Evolutionary conservation across 2,329 filamentous ascomycete species (phyloP).

Genomic region (Fusarium siculi): DNA sequence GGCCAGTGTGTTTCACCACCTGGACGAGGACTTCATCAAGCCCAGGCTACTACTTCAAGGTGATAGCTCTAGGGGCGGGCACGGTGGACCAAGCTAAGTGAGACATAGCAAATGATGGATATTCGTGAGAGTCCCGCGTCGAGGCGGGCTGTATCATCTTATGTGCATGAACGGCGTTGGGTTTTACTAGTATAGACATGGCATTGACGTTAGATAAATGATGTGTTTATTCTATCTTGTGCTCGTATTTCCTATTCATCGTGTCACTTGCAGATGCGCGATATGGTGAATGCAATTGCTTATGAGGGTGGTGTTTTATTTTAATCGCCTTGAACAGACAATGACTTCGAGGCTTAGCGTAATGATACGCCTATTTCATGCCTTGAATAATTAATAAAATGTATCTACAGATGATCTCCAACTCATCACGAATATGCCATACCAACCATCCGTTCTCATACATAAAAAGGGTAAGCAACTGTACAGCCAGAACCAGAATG

Average conservation of each 20-base stretch:
- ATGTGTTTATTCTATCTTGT: neutral
- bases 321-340: slow-evolving; percentile 27
- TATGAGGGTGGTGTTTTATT: slow-evolving; percentile 24
- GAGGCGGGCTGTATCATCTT: slow-evolving; percentile 28
- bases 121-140: slow-evolving; percentile 5
- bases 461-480: slow-evolving; percentile 24
- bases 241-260: neutral
- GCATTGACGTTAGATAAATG: slow-evolving; percentile 31
- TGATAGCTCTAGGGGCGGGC: slow-evolving; percentile 48
- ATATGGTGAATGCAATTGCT: neutral
- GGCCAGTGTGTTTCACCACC: slow-evolving; percentile 86
- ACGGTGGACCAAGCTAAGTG: slow-evolving; percentile 39
- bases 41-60: slow-evolving; percentile 87
- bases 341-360: slow-evolving; percentile 20
- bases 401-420: slow-evolving; percentile 32
- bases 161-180: slow-evolving; percentile 45
- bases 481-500: slow-evolving; percentile 23
- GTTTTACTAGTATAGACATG: slow-evolving; percentile 33
- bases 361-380: slow-evolving; percentile 6
- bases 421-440: slow-evolving; percentile 9
- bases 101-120: neutral
- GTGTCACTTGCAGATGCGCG: neutral
- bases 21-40: slow-evolving; percentile 97
- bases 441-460: slow-evolving; percentile 24
- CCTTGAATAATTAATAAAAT: slow-evolving; percentile 39